These are phyloP conservation scores for Magnusiomyces paraingens DNA, from an alignment of 1,139 yeast species.

Conservation along the genomic window DNA sequence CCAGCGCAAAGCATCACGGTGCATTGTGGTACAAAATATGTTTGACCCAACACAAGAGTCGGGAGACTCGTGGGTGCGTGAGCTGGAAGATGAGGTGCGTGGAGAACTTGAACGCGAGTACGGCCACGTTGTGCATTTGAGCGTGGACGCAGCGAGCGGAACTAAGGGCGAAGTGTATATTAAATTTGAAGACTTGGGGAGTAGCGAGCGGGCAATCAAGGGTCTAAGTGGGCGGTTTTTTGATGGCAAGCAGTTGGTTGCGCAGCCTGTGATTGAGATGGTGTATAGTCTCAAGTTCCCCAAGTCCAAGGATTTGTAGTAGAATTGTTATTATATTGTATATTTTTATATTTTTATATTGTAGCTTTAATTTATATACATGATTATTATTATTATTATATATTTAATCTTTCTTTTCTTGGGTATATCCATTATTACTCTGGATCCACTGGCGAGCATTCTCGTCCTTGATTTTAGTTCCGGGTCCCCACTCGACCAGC, in stretches of 20 bases:
- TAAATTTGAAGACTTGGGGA: slow-evolving; percentile 29
- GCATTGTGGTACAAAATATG: slow-evolving; percentile 34
- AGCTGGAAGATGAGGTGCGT: slow-evolving; percentile 35
- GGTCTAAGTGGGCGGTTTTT: slow-evolving; percentile 36
- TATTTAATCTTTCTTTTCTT: neutral
- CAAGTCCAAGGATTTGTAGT: slow-evolving; percentile 2
- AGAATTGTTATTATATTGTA: neutral
- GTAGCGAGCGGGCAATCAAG: slow-evolving; percentile 25
- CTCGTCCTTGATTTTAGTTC: slow-evolving; percentile 44
- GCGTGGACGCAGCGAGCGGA: slow-evolving; percentile 28
- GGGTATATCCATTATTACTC: slow-evolving; percentile 25
- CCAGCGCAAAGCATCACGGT: slow-evolving; percentile 25
- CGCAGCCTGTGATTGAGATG: slow-evolving; percentile 32
- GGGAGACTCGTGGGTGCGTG: slow-evolving; percentile 33
- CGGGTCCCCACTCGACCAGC: slow-evolving; percentile 56
- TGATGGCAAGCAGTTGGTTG: slow-evolving; percentile 33
- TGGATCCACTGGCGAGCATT: slow-evolving; percentile 48
- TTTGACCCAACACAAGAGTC: slow-evolving; percentile 34
- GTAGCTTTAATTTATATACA: no score
- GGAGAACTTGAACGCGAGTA: slow-evolving; percentile 36
- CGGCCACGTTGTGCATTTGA: slow-evolving; percentile 33
- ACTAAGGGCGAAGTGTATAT: slow-evolving; percentile 32
- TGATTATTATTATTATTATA: no score
- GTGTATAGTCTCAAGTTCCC: slow-evolving; percentile 26
- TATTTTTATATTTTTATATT: neutral